Base-by-base conservation (phyloP, 129 eudicot genomes). In the Chrysanthemum makinoi region DNA sequence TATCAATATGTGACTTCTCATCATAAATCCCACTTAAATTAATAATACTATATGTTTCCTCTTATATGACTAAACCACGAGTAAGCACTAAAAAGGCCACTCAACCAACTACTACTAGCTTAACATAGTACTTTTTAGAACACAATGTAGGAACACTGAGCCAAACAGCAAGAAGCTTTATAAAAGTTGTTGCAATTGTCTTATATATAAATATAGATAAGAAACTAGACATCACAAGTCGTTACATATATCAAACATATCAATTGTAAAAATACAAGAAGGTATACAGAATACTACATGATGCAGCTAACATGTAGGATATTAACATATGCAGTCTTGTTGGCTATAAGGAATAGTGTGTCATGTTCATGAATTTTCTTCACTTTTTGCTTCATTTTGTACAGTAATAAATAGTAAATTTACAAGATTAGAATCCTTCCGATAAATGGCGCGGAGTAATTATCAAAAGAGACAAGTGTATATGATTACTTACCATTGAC, bases 311-410 rank as follows among this genome's bases (percentile, higher is more conserved):
- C 26, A 10, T 51, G 63, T 39, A 39, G 10, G 1, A 35, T 39
- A 39, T 1, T 39, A 39, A 39, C 2, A 39, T 39, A 39, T 53
- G 74, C 24, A 67, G 35, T 8, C 72, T 24, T 33, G 18, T 54
- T 30, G 26, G 35, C 43, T 24, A 59, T 59, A 18, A 59, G 7
- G 26, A 30, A 24, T 39, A 39, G 10, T 39, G 46, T 53, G 33
- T 69, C 74, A 54, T 53, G 60, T 70, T 70, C 65, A 56, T 10
- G 13, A 17, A 33, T 16, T 61, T 57, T 47, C 30, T 70, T 61
- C 59, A 48, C 59, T 60, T 72, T 24, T 39, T 0, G 24, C 24
- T 46, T 70, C 8, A 28, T 19, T 11, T 69, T 28, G 54, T 15
- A 52, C 66, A 56, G 14, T 57, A 57, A 56, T 47, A 70, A 56